phyloP scores from a whole-genome alignment of 2,329 filamentous ascomycete species.

The Colletotrichum sublineola region DNA sequence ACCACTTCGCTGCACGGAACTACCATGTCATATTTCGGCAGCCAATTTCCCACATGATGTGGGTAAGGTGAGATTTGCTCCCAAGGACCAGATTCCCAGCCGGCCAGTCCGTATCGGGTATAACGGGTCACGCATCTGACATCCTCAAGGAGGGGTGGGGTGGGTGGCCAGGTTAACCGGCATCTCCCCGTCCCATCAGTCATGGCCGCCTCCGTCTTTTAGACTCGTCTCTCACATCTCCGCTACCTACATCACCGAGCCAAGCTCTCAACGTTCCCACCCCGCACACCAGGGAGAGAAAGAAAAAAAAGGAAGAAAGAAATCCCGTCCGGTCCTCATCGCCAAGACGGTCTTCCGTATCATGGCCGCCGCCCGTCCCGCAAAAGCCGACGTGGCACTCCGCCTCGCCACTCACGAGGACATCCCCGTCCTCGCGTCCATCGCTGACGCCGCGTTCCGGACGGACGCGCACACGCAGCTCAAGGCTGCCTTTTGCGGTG shows the following conservation, averaged over 20 bases:
- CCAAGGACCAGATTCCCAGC: background rate
- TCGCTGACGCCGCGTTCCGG: slow-evolving; percentile 51
- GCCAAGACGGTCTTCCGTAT: background rate
- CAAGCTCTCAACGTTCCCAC: background rate
- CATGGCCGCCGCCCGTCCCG: slow-evolving; percentile 11
- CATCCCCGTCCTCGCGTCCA: slow-evolving; percentile 48
- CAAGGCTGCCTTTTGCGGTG: slow-evolving; percentile 49
- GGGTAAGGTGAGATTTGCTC: slow-evolving; percentile 3
- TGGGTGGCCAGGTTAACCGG: background rate
- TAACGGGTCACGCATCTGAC: background rate
- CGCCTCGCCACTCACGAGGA: slow-evolving; percentile 44
- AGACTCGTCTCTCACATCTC: background rate
- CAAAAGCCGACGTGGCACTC: slow-evolving; percentile 5
- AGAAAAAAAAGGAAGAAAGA: too few species aligned
- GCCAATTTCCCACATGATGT: background rate
- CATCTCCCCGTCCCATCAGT: background rate
- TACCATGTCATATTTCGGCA: background rate
- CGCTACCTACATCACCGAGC: background rate
- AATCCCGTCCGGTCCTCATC: background rate
- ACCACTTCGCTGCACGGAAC: background rate
- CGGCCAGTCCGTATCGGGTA: slow-evolving; percentile 5
- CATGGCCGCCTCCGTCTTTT: background rate
- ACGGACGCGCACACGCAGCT: slow-evolving; percentile 51
- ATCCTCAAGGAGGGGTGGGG: background rate
- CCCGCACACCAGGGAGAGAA: background rate